Evolutionary conservation across 2,329 filamentous ascomycete species (phyloP), one percentile per base, ranked within the genome.

Genomic region (Lojkania enalia): DNA sequence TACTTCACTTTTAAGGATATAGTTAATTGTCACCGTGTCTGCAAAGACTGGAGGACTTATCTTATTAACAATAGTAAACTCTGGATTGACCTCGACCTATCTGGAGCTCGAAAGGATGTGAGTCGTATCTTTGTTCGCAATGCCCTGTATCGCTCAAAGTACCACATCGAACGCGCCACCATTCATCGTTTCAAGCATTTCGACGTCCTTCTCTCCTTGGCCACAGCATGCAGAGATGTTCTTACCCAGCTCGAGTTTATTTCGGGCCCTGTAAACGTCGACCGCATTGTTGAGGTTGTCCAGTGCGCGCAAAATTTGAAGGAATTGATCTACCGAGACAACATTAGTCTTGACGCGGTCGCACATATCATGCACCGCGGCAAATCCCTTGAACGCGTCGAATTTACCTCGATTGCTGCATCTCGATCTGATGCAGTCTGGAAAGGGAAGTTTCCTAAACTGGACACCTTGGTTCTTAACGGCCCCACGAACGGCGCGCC

Each of bases 81-180:
- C 1, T 82, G 81, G 78, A 69, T 67, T 45, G 63, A 77, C 45
- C 62, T 85, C 9, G 80, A 84, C 50, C 70, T 84, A 6, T 74
- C 72, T 2, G 61, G 60, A 2, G 74, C 77, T 4, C 67, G 60
- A 20, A 69, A 61, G 49, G 66, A 67, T 3, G 72, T 82, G 3
- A 59, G 58, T n/a, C 64, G 63, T 4, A 51, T 46, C 9, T 77
- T 77, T 44, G 52, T 77, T 32, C 71, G 67, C 43, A 63, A 63
- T 4, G 74, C 72, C 3, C 71, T 77, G 39, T 68, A 70, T 35
- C 62, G 60, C 15, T 74, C 71, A 2, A 54, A 69, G 6, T 44
- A 57, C 16, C 66, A 66, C 20, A 55, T 76, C n/a, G 64, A 54
- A 0, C 55, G 55, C 40, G 58, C 49, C n/a, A 63, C 51, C 2